These are phyloP conservation scores for Fusarium falciforme DNA, from an alignment of 2,329 filamentous ascomycete species.

Conservation along the genomic window DNA sequence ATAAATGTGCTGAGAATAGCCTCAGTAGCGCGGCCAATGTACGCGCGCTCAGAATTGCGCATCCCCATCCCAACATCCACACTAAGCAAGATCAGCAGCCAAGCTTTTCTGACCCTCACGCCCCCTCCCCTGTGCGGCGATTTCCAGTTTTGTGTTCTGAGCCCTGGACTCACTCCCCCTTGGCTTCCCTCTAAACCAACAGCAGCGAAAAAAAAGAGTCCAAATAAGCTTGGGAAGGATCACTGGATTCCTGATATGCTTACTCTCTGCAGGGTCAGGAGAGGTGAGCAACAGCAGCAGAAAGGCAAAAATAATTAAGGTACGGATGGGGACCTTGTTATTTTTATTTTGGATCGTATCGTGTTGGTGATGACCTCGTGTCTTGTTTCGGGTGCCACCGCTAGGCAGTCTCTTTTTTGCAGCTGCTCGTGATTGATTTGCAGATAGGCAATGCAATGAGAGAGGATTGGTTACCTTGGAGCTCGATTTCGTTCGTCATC, in stretches of 20 bases:
- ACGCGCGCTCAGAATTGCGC: slow-evolving; percentile 7
- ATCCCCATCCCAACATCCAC: slow-evolving; percentile 2
- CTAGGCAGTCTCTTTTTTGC: not conserved
- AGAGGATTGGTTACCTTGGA: slow-evolving; percentile 2
- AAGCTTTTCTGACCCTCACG: slow-evolving; percentile 20
- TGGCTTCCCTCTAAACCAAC: slow-evolving; percentile 26
- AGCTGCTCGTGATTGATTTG: slow-evolving; percentile 17
- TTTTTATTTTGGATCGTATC: not conserved
- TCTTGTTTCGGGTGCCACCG: not conserved
- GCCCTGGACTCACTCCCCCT: not conserved
- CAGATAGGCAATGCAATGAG: not conserved
- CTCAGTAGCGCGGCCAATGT: not conserved
- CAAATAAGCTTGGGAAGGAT: slow-evolving; percentile 32
- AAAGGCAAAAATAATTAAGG: slow-evolving; percentile 12
- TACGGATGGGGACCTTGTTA: not conserved
- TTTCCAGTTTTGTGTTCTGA: slow-evolving; percentile 18
- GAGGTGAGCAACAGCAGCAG: not conserved
- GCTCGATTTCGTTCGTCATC: slow-evolving; percentile 9
- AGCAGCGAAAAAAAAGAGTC: not conserved
- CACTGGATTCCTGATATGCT: slow-evolving; percentile 31
- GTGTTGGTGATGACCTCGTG: not conserved
- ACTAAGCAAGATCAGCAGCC: slow-evolving; percentile 33
- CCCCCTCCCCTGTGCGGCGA: slow-evolving; percentile 23
- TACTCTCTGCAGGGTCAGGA: slow-evolving; percentile 34
- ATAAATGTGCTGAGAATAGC: not conserved